Conservation (phyloP, 2,329 filamentous ascomycete genomes). For the Diaporthe citrichinensis region DNA sequence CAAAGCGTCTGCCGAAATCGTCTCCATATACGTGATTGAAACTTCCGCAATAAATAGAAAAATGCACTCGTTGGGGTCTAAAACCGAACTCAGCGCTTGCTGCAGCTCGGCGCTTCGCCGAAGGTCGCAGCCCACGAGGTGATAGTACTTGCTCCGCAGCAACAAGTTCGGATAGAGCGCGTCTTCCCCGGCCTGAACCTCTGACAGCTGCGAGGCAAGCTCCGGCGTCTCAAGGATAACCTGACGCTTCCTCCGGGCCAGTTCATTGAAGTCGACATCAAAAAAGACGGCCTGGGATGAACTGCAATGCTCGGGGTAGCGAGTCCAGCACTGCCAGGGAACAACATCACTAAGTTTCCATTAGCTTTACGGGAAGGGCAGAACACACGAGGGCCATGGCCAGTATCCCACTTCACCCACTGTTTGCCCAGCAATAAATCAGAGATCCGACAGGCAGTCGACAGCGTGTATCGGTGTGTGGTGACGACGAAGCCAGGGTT, state of each 20-base stretch:
- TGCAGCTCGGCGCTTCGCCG: slow-evolving; percentile 75
- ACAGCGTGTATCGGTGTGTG: neutral
- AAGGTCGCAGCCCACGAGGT: slow-evolving; percentile 86
- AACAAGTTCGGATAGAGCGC: slow-evolving; percentile 59
- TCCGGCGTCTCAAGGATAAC: slow-evolving; percentile 75
- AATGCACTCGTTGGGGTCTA: slow-evolving; percentile 70
- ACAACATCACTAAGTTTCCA: slow-evolving; percentile 78
- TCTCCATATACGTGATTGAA: slow-evolving; percentile 91
- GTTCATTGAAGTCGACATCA: slow-evolving; percentile 87
- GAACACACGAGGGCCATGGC: slow-evolving; percentile 24
- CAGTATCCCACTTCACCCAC: neutral
- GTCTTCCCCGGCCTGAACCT: slow-evolving; percentile 57
- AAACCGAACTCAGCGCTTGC: slow-evolving; percentile 68
- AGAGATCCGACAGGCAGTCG: neutral
- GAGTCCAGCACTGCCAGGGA: slow-evolving; percentile 84
- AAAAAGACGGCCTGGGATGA: slow-evolving; percentile 73
- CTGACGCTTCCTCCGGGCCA: slow-evolving; percentile 81
- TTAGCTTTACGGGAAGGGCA: neutral
- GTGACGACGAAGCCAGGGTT: neutral
- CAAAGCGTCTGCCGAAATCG: slow-evolving; percentile 78
- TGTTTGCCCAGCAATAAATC: neutral
- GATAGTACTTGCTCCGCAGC: slow-evolving; percentile 78
- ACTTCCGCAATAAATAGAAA: slow-evolving; percentile 91
- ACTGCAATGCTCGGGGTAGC: slow-evolving; percentile 71
- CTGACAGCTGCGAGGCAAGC: slow-evolving; percentile 66